These are phyloP conservation scores for Helotiales sp. DNA, from an alignment of 2,329 filamentous ascomycete species.

Conservation along the genomic window DNA sequence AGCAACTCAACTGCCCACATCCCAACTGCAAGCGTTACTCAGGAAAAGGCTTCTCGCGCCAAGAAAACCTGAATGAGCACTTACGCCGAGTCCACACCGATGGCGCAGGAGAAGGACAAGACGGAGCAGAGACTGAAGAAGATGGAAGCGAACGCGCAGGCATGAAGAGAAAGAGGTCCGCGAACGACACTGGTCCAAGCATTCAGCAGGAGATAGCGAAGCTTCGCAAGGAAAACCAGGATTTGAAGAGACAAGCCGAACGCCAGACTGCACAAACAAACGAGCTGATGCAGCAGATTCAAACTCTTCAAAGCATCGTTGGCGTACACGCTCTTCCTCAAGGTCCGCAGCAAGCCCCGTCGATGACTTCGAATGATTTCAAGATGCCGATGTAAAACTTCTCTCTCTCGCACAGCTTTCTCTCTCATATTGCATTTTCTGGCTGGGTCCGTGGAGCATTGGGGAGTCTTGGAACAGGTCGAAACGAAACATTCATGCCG, in stretches of 20 bases:
- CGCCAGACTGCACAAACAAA: slow-evolving; percentile 40
- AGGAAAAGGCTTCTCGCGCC: slow-evolving; percentile 86
- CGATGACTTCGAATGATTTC: not conserved
- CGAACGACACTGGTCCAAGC: slow-evolving; percentile 37
- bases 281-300: slow-evolving; percentile 22
- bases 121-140: slow-evolving; percentile 41
- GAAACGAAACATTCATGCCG: too few species aligned
- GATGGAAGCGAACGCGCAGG: slow-evolving; percentile 47
- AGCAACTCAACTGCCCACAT: slow-evolving; percentile 83
- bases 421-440: not conserved
- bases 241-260: slow-evolving; percentile 52
- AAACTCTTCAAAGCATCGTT: slow-evolving; percentile 26
- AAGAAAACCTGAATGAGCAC: slow-evolving; percentile 94
- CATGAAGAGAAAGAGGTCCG: slow-evolving; percentile 43
- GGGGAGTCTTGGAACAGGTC: slow-evolving; percentile 7
- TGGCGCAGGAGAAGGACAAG: slow-evolving; percentile 35
- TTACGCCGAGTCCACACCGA: slow-evolving; percentile 81
- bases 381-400: slow-evolving; percentile 5
- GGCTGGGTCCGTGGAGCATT: slow-evolving; percentile 1
- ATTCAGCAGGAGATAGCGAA: slow-evolving; percentile 67
- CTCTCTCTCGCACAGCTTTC: not conserved
- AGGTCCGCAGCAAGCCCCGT: not conserved
- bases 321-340: slow-evolving; percentile 10
- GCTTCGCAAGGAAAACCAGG: slow-evolving; percentile 63
- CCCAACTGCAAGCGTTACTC: slow-evolving; percentile 84